Percentiles rank a stretch among this genome's conserved stretches.
phyloP scores from a whole-genome alignment of 495 filamentous ascomycete species.

The Aspergillus leporis region DNA sequence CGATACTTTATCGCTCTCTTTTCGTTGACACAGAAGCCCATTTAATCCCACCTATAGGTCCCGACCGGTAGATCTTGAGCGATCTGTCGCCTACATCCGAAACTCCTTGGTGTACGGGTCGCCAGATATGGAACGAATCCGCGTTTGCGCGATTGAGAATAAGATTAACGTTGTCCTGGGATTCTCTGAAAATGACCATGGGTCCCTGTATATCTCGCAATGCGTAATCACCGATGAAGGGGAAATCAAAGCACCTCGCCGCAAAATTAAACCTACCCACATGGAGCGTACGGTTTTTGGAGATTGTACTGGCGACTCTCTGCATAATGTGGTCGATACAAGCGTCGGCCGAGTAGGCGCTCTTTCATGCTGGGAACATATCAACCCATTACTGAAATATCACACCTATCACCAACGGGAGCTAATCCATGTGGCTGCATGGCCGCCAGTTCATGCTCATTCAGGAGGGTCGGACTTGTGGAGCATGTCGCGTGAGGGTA shows the following conservation, averaged over 20 bases:
- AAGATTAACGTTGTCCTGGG: conserved; percentile 52
- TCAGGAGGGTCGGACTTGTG: conserved; percentile 28
- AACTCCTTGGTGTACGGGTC: conserved; percentile 49
- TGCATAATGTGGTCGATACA: conserved; percentile 44
- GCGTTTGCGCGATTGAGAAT: conserved; percentile 37
- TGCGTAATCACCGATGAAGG: conserved; percentile 50
- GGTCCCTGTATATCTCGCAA: conserved; percentile 59
- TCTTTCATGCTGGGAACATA: conserved; percentile 60
- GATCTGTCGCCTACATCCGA: conserved; percentile 47
- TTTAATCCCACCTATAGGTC: conserved; percentile 26
- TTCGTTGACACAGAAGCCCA: too few relatives aligned
- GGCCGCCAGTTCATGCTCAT: conserved; percentile 39
- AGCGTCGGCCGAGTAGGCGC: conserved; percentile 46
- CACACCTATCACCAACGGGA: conserved; percentile 51
- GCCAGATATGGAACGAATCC: conserved; percentile 48
- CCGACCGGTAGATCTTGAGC: conserved; percentile 43
- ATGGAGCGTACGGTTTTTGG: conserved; percentile 64
- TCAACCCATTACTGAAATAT: conserved; percentile 61
- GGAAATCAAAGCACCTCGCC: conserved; percentile 41
- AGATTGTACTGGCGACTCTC: conserved; percentile 46
- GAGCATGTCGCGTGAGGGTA: conserved; percentile 41
- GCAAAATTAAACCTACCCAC: conserved; percentile 63
- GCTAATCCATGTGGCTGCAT: conserved; percentile 59
- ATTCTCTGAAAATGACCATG: conserved; percentile 50
- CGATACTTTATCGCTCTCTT: background rate